Evolutionary conservation across 2,329 filamentous ascomycete genomes (phyloP).

Genomic region (Colletotrichum simmondsii): DNA sequence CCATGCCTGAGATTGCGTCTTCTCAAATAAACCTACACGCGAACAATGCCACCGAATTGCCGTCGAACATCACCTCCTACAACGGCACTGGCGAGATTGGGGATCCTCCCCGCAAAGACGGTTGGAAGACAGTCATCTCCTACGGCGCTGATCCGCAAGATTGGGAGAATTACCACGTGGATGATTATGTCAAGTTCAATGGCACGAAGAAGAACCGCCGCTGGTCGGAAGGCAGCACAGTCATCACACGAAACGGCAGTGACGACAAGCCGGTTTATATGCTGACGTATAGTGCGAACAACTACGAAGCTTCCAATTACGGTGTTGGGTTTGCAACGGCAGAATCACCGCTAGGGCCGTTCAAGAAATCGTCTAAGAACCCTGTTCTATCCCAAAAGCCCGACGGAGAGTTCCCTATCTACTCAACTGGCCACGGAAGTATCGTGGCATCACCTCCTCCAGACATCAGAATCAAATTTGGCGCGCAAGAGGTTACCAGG

Average conservation of each 20-base stretch:
- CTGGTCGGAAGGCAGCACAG: conserved; percentile 49
- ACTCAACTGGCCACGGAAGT: conserved; percentile 48
- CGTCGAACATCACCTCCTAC: conserved; percentile 45
- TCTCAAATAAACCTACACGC: conserved; percentile 43
- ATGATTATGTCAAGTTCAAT: conserved; percentile 46
- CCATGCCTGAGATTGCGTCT: conserved; percentile 46
- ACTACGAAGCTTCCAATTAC: conserved; percentile 49
- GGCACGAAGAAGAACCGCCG: conserved; percentile 48
- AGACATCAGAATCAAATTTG: conserved; percentile 33
- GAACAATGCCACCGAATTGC: conserved; percentile 39
- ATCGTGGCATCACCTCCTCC: conserved; percentile 45
- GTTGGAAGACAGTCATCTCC: conserved; percentile 49
- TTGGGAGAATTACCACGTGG: conserved; percentile 49
- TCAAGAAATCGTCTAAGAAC: conserved; percentile 44
- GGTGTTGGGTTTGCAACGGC: conserved; percentile 48
- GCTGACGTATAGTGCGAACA: conserved; percentile 46
- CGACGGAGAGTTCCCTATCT: conserved; percentile 42
- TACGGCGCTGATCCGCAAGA: conserved; percentile 47
- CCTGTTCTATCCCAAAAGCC: conserved; percentile 45
- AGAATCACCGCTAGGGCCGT: conserved; percentile 45
- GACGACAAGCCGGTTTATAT: conserved; percentile 43
- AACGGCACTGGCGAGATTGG: conserved; percentile 49
- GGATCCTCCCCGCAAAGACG: conserved; percentile 46
- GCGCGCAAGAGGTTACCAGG: conserved; percentile 46
- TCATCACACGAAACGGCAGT: conserved; percentile 38